phyloP scores from a whole-genome alignment of 495 filamentous ascomycete genomes.

The Xylaria longipes region DNA sequence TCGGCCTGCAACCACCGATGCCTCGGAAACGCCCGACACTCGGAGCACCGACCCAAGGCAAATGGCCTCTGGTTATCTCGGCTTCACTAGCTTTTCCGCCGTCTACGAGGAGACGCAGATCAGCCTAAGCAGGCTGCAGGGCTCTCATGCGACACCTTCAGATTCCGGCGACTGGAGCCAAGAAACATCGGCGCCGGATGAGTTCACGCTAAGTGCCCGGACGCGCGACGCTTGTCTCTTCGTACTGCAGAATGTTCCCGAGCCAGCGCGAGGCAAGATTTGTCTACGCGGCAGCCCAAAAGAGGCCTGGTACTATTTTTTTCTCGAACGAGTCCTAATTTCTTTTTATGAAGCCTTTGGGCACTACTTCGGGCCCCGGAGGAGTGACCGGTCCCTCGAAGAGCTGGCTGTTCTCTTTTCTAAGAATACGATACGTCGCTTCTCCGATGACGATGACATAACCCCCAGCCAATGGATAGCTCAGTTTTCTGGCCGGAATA shows the following conservation, averaged over 20 bases:
- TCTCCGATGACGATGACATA: conserved; percentile 45
- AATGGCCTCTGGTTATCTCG: conserved; percentile 53
- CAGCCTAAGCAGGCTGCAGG: conserved; percentile 35
- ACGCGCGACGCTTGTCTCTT: conserved; percentile 47
- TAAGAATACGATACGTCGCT: conserved; percentile 31
- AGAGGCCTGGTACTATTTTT: conserved; percentile 34
- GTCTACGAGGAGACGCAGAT: conserved; percentile 50
- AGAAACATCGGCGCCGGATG: neutral
- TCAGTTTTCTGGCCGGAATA: conserved; percentile 55
- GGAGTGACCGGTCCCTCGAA: conserved; percentile 27
- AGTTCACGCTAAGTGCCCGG: conserved; percentile 14
- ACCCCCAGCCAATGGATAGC: conserved; percentile 40
- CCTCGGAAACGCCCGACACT: conserved; percentile 12
- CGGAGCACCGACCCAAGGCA: conserved; percentile 43
- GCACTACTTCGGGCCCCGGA: conserved; percentile 26
- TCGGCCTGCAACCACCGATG: conserved; percentile 1
- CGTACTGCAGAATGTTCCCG: conserved; percentile 52
- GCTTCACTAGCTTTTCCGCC: conserved; percentile 58
- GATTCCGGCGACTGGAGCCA: conserved; percentile 41
- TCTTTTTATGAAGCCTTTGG: conserved; percentile 33
- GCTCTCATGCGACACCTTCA: conserved; percentile 28
- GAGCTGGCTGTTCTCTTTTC: conserved; percentile 34
- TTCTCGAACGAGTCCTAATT: conserved; percentile 20
- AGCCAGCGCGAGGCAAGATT: conserved; percentile 31
- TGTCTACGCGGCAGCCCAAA: conserved; percentile 14